Conservation (phyloP, 345 rosid genomes). For the Linum usitatissimum region DNA sequence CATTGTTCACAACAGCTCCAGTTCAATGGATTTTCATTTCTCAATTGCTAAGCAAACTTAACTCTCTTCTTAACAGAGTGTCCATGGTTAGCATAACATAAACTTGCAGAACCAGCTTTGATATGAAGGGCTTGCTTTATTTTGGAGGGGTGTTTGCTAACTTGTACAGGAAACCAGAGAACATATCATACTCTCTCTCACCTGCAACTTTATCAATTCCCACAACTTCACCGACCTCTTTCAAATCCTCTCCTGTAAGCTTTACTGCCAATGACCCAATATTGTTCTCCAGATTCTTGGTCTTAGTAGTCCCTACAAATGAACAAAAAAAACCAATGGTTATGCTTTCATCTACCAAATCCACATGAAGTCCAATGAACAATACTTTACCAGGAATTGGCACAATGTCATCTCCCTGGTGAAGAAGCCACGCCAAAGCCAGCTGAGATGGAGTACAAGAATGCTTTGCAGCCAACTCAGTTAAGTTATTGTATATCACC, state of each 20-base stretch:
- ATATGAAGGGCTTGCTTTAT: not conserved
- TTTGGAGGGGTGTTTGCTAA: constrained; percentile 17
- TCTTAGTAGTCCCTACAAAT: constrained; percentile 20
- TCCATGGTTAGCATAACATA: too few relatives aligned
- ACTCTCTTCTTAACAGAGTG: too few relatives aligned
- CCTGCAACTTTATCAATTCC: constrained; percentile 15
- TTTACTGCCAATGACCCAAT: constrained; percentile 15
- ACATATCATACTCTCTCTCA: not conserved
- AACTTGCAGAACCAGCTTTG: too few relatives aligned
- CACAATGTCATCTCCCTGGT: constrained; percentile 38
- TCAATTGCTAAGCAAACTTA: too few relatives aligned
- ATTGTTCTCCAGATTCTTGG: constrained; percentile 18
- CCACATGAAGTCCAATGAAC: too few relatives aligned
- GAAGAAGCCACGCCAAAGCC: constrained; percentile 41
- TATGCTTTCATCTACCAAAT: too few relatives aligned
- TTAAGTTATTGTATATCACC: constrained; percentile 18
- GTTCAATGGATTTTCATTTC: too few relatives aligned
- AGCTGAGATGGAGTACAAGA: constrained; percentile 35
- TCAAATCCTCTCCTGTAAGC: constrained; percentile 15
- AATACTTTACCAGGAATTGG: constrained; percentile 43
- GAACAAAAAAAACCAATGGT: too few relatives aligned
- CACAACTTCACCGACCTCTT: constrained; percentile 14
- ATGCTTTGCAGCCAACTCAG: constrained; percentile 27
- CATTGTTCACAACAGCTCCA: too few relatives aligned
- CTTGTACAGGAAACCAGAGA: constrained; percentile 6